Base-by-base conservation (phyloP, 257 asterid genomes). In the Solanum pimpinellifolium region DNA sequence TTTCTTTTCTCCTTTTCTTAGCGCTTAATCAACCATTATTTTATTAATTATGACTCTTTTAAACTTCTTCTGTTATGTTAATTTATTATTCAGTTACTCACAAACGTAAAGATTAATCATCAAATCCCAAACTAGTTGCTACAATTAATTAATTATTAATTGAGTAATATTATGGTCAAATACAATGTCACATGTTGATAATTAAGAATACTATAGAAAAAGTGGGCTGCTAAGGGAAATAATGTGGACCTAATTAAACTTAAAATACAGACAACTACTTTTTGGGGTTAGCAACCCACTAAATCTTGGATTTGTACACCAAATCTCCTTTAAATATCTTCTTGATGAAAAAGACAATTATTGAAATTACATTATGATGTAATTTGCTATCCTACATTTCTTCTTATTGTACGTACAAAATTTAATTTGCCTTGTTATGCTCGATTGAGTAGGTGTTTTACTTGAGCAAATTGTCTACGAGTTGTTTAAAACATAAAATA, bases 291-390 rank as follows among this genome's bases (percentile, higher is more conserved):
- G 88, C 90, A 88, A 88, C 62, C 86, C 84, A 85, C 77, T 85
- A 66, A 88, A 84, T 59, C n/a, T 86, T 82, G 65, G 82, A 87
- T 44, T 72, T 78, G 37, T 81, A 68, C 91, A 87, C 91, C 88
- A 88, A 60, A 87, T 77, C 83, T 60, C 42, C 68, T 60, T 88
- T 76, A 47, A 39, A 31, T 25, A 86, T 82, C 83, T 72, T 14
- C 27, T 23, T 52, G 18, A 41, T 81, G 80, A 11, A 41, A 46
- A 41, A 25, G 41, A 47, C 83, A 65, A 56, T 81, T 56, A 56
- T 66, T 44, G 49, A 46, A 62, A 15, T 47, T 74, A 44, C 33
- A 83, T 16, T 41, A 37, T 25, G 15, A 73, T 11, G 44, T n/a
- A 60, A 33, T 27, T 83, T 56, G 69, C 35, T 49, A 9, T 83